phyloP scores from a whole-genome alignment of 176 grass and related monocot genomes.

The Eleusine coracana region DNA sequence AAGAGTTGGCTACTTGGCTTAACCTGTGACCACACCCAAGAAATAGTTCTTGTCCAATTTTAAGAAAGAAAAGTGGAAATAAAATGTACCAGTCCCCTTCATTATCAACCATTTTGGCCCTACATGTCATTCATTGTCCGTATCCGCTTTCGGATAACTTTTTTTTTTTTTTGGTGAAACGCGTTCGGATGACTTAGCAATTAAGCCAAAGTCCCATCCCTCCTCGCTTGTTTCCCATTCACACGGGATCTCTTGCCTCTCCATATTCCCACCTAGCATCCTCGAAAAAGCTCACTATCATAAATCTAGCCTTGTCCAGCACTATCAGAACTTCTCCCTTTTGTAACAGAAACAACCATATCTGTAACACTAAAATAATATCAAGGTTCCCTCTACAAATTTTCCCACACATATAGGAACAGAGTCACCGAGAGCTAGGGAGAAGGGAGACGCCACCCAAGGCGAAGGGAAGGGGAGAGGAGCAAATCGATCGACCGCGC shows the following conservation, averaged over 20 bases:
- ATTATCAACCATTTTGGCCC: background rate
- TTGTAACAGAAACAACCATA: background rate
- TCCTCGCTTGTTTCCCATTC: background rate
- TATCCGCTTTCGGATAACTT: slow-evolving; percentile 36
- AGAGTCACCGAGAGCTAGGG: background rate
- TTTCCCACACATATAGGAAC: background rate
- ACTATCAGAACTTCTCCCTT: accelerated
- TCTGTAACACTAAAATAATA: background rate
- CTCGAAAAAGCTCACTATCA: accelerated
- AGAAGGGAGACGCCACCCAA: slow-evolving; percentile 14
- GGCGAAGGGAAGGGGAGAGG: background rate
- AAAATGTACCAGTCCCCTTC: background rate
- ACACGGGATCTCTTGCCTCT: background rate
- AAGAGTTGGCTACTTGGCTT: background rate
- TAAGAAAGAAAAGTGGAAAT: background rate
- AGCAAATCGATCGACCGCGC: background rate
- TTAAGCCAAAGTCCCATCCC: background rate
- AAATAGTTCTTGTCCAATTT: background rate
- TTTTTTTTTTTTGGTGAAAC: no score
- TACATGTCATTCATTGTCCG: slow-evolving; percentile 15
- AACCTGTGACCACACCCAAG: background rate
- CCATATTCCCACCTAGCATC: background rate
- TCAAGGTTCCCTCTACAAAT: background rate
- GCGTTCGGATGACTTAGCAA: slow-evolving; percentile 33
- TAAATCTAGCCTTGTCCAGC: background rate